Percentiles rank a stretch among this genome's conserved stretches.
phyloP scores from a whole-genome alignment of 1,139 yeast species.

The Blastobotrys petasosporus region DNA sequence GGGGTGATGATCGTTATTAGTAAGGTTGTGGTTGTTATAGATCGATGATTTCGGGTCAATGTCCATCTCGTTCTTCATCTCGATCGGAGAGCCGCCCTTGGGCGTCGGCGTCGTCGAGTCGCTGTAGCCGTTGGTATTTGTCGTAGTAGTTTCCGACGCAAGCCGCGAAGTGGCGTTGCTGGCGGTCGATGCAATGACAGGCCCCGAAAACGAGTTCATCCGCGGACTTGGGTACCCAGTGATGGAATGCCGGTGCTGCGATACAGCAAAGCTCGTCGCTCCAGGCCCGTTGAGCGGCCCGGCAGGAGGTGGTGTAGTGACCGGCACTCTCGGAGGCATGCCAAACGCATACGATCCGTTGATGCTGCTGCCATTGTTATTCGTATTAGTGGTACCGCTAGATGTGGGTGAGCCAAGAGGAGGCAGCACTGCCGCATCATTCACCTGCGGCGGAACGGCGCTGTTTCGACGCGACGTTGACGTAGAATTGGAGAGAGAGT shows the following conservation, averaged over 20 bases:
- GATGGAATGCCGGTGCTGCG: slow-evolving; percentile 15
- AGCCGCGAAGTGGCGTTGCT: slow-evolving; percentile 4
- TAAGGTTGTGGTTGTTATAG: neutral
- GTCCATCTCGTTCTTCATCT: slow-evolving; percentile 5
- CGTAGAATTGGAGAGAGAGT: slow-evolving; percentile 25
- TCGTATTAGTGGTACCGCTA: slow-evolving; percentile 10
- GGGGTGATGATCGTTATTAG: neutral
- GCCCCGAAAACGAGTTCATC: slow-evolving; percentile 5
- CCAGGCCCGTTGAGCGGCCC: slow-evolving; percentile 1
- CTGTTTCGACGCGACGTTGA: slow-evolving; percentile 28
- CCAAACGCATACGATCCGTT: slow-evolving; percentile 7
- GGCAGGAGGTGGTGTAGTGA: slow-evolving; percentile 2
- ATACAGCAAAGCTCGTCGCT: slow-evolving; percentile 1
- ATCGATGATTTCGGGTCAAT: neutral
- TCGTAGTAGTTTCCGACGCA: neutral
- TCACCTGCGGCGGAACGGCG: slow-evolving; percentile 14
- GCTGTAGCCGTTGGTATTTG: neutral
- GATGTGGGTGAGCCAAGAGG: slow-evolving; percentile 7
- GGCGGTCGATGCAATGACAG: slow-evolving; percentile 9
- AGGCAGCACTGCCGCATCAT: slow-evolving; percentile 14
- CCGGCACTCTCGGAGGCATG: neutral
- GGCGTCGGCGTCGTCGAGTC: too few species aligned
- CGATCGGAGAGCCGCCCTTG: too few species aligned
- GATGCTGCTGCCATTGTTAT: slow-evolving; percentile 11
- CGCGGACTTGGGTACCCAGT: slow-evolving; percentile 14